Evolutionary conservation across 140 eudicot species (phyloP).

Genomic region (Oenanthe javanica): DNA sequence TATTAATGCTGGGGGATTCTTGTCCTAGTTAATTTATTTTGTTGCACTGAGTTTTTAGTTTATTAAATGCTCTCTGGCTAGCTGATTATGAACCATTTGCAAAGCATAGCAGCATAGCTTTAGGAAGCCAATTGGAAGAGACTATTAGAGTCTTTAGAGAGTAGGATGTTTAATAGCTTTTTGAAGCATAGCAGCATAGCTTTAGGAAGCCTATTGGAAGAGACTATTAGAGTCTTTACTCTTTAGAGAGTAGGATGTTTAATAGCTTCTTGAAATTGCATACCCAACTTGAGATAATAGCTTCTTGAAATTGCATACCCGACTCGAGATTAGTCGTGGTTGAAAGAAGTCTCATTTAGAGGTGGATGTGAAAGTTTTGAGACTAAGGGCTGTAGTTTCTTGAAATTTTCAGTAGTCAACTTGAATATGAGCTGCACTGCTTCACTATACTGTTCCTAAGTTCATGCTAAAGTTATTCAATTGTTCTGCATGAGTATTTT

Average conservation of each 20-base stretch:
- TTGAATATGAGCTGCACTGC: not conserved
- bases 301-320: no score
- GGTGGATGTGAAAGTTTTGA: not conserved
- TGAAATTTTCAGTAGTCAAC: no score
- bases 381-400: not conserved
- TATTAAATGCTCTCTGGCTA: not conserved
- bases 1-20: not conserved
- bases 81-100: not conserved
- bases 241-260: not conserved
- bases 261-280: not conserved
- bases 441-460: not conserved
- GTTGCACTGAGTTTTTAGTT: not conserved
- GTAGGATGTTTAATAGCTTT: not conserved
- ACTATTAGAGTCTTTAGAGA: not conserved
- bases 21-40: not conserved
- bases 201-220: not conserved
- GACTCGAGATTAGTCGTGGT: no score
- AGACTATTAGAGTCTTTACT: not conserved
- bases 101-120: not conserved
- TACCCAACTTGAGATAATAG: not conserved
- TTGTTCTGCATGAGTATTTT: conserved; percentile 49
- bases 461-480: not conserved
- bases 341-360: no score
- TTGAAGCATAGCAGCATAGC: not conserved
- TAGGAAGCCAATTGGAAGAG: not conserved